Evolutionary conservation across 2,329 filamentous ascomycete genomes (phyloP).

Genomic region (Emericellopsis atlantica): DNA sequence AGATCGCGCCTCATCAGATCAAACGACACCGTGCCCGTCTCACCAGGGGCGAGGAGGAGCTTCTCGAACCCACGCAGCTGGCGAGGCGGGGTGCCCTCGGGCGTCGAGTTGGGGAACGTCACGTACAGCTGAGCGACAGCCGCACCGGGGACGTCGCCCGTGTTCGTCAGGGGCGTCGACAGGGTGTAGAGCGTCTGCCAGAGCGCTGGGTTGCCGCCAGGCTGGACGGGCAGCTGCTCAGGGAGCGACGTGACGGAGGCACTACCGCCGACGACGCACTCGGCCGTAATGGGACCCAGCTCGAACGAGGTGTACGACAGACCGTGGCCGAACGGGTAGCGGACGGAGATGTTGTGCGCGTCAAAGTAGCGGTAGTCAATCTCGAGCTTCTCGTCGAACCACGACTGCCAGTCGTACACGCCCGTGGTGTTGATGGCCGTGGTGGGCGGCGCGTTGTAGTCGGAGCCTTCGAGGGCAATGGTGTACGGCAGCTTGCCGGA

Average conservation of each 20-base stretch:
- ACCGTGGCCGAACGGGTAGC: constrained; percentile 57
- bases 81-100: constrained; percentile 29
- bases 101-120: constrained; percentile 21
- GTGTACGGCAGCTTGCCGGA: constrained; percentile 62
- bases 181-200: constrained; percentile 38
- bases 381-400: constrained; percentile 51
- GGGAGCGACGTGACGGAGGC: constrained; percentile 13
- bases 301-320: constrained; percentile 55
- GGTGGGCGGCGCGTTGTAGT: constrained; percentile 28
- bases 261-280: constrained; percentile 6
- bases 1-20: constrained; percentile 32
- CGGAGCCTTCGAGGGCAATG: constrained; percentile 43
- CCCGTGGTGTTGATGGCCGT: constrained; percentile 22
- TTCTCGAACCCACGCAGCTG: constrained; percentile 41
- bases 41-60: constrained; percentile 24
- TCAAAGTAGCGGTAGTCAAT: constrained; percentile 59
- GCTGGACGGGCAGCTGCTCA: constrained; percentile 16
- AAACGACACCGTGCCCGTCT: constrained; percentile 27
- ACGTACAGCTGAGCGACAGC: constrained; percentile 45
- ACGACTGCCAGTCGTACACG: constrained; percentile 26
- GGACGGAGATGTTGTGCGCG: constrained; percentile 41
- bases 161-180: constrained; percentile 34
- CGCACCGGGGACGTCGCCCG: constrained; percentile 31
- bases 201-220: constrained; percentile 44
- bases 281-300: constrained; percentile 22